A percentile compares a stretch with the other conserved stretches of the same genome.
phyloP scores from a whole-genome alignment of 139 green algal genomes.

The Limnomonas spitsbergensis region DNA sequence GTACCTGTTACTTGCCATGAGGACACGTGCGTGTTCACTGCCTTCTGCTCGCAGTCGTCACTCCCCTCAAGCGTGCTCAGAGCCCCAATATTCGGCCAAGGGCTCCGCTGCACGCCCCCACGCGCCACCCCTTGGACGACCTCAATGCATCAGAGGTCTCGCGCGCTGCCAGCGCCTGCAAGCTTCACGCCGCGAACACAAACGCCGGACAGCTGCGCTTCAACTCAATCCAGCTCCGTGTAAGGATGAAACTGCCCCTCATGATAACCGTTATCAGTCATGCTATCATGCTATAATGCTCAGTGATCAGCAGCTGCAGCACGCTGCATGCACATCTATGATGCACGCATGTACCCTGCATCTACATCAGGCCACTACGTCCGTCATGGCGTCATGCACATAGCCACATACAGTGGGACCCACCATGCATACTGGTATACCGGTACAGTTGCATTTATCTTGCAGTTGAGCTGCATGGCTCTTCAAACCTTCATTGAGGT shows the following conservation, averaged over 20 bases:
- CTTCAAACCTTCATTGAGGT: no score
- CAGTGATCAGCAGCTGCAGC: no score
- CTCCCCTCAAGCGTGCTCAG: not conserved
- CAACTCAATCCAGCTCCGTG: slow-evolving; percentile 10
- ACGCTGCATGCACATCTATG: no score
- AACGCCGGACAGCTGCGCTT: not conserved
- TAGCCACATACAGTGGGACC: no score
- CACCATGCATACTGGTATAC: no score
- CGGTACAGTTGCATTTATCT: no score
- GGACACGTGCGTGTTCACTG: not conserved
- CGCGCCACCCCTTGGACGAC: not conserved
- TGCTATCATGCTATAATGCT: not conserved
- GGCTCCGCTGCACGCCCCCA: not conserved
- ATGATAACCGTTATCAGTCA: not conserved
- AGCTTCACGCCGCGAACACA: not conserved
- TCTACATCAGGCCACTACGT: no score
- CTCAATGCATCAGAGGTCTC: not conserved
- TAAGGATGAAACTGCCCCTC: not conserved
- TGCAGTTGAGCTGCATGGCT: no score
- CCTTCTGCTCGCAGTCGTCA: not conserved
- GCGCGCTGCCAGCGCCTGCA: not conserved
- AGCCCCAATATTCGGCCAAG: not conserved
- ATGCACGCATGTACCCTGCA: no score
- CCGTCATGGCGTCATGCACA: no score
- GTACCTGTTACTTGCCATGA: not conserved